These are phyloP conservation scores for Sphagnurus paluster DNA, from an alignment of 1,284 basidiomycete genomes.

Conservation along the genomic window DNA sequence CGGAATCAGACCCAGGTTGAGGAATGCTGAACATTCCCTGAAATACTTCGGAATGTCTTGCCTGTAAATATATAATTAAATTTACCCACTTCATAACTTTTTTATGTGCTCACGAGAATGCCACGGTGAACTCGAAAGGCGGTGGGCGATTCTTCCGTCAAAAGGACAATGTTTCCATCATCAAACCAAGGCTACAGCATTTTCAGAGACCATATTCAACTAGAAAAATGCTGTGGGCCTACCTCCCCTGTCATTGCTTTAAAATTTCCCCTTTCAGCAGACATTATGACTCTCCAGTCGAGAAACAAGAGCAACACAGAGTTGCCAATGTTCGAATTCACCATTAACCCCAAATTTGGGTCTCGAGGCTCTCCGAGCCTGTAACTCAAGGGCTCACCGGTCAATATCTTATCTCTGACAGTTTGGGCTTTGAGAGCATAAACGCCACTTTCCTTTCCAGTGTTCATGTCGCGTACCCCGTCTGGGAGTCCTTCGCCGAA, in stretches of 20 bases:
- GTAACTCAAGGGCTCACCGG: too few relatives aligned
- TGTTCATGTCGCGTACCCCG: constrained; percentile 22
- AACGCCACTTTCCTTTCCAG: neutral
- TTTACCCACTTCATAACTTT: neutral
- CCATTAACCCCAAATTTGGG: too few relatives aligned
- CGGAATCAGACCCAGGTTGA: constrained; percentile 34
- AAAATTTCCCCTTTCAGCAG: too few relatives aligned
- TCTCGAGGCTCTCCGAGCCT: too few relatives aligned
- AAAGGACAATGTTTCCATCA: constrained; percentile 57
- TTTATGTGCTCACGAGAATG: constrained; percentile 38
- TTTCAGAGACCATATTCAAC: neutral
- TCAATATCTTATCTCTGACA: too few relatives aligned
- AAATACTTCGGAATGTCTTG: constrained; percentile 61
- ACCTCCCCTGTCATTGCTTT: constrained; percentile 19
- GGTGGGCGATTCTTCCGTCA: constrained; percentile 39
- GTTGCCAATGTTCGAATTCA: too few relatives aligned
- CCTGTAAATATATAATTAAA: constrained; percentile 17
- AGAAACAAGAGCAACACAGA: too few relatives aligned
- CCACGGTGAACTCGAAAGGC: constrained; percentile 60
- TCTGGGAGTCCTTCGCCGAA: constrained; percentile 34
- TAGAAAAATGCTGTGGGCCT: constrained; percentile 1
- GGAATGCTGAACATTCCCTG: constrained; percentile 58
- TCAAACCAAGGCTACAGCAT: constrained; percentile 52
- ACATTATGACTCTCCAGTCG: too few relatives aligned
- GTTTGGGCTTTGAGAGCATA: too few relatives aligned